These are phyloP conservation scores for Taxawa tesnikishii DNA, from an alignment of 2,329 filamentous ascomycete species.

Conservation along the genomic window DNA sequence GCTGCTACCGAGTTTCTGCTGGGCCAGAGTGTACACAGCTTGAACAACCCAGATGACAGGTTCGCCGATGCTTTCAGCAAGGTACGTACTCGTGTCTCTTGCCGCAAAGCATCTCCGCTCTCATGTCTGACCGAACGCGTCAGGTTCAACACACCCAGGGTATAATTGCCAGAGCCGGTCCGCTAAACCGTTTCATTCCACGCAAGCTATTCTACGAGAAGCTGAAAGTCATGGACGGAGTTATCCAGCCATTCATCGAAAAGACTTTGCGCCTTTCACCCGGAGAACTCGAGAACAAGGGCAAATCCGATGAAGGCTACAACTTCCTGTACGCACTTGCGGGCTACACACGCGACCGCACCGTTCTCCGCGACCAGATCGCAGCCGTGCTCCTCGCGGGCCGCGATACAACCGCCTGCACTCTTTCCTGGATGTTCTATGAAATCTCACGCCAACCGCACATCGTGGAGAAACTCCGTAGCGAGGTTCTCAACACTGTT, in stretches of 20 bases:
- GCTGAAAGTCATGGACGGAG: constrained; percentile 59
- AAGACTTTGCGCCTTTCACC: constrained; percentile 55
- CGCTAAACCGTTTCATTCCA: constrained; percentile 51
- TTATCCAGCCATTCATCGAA: constrained; percentile 69
- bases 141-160: constrained; percentile 67
- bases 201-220: constrained; percentile 49
- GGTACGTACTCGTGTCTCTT: too few relatives aligned
- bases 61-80: constrained; percentile 77
- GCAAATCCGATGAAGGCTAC: constrained; percentile 59
- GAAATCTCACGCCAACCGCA: constrained; percentile 63
- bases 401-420: constrained; percentile 74
- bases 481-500: constrained; percentile 57
- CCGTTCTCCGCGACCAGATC: constrained; percentile 71
- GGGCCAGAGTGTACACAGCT: constrained; percentile 57
- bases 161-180: constrained; percentile 52
- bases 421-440: constrained; percentile 71
- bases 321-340: constrained; percentile 83
- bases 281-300: constrained; percentile 61
- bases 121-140: too few relatives aligned
- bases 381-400: constrained; percentile 74
- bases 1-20: constrained; percentile 79
- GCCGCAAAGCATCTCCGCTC: too few relatives aligned
- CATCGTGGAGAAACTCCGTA: constrained; percentile 54
- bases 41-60: constrained; percentile 43
- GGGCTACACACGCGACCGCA: constrained; percentile 56